Evolutionary conservation across 768 basidiomycete species (phyloP).

Genomic region (Terana coerulea): DNA sequence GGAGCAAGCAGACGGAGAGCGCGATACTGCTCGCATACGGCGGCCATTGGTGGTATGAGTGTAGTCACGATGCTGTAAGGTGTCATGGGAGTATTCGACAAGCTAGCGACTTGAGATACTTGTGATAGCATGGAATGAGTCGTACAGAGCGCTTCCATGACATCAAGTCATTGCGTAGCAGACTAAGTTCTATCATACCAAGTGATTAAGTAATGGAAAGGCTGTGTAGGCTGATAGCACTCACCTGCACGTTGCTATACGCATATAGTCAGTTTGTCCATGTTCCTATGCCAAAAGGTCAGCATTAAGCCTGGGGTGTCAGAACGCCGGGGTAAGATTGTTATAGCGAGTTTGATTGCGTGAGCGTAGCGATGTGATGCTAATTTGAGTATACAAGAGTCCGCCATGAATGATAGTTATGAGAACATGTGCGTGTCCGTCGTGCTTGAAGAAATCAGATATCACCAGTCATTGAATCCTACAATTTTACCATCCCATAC

Average conservation of each 20-base stretch:
- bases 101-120: neutral
- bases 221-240: too few species aligned
- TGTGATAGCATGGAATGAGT: neutral
- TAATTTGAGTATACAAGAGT: too few species aligned
- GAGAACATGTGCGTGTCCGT: too few species aligned
- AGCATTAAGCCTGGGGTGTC: neutral
- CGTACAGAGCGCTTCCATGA: neutral
- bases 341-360: too few species aligned
- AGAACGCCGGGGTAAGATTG: neutral
- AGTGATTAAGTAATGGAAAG: too few species aligned
- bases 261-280: too few species aligned
- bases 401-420: too few species aligned
- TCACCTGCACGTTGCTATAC: too few species aligned
- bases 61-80: neutral
- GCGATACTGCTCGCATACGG: neutral
- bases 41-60: neutral
- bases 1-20: neutral
- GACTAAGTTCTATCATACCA: neutral
- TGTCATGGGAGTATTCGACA: neutral
- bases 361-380: too few species aligned
- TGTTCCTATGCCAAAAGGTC: neutral
- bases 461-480: constrained; percentile 47
- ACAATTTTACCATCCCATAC: constrained; percentile 44
- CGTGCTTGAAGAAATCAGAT: too few species aligned
- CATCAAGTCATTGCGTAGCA: neutral